These are phyloP conservation scores for Podila clonocystis DNA, from an alignment of 192 early-diverging fungal genomes.

Conservation along the genomic window DNA sequence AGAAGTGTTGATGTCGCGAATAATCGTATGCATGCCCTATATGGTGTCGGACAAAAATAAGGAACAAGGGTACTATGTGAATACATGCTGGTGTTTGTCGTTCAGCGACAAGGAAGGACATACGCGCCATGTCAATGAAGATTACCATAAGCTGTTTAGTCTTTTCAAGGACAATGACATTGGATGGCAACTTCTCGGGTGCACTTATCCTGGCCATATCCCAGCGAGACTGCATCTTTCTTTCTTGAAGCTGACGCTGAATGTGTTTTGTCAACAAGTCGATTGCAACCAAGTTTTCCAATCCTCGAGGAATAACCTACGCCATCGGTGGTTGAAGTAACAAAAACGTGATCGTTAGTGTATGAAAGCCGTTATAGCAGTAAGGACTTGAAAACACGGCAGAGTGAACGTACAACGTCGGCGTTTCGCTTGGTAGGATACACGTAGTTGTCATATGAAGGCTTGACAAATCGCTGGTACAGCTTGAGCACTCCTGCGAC, in stretches of 20 bases:
- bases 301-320: constrained; percentile 89
- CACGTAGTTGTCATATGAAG: constrained; percentile 91
- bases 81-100: not conserved
- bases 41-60: not conserved
- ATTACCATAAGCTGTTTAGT: constrained; percentile 66
- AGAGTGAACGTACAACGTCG: constrained; percentile 70
- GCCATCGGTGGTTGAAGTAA: constrained; percentile 5
- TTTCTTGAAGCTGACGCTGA: constrained; percentile 82
- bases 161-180: constrained; percentile 58
- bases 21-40: constrained; percentile 84
- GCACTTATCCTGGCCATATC: constrained; percentile 57
- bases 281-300: constrained; percentile 92
- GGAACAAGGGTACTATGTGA: not conserved
- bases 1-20: constrained; percentile 74
- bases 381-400: not conserved
- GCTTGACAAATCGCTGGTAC: constrained; percentile 95
- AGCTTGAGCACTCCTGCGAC: constrained; percentile 82
- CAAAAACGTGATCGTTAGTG: not conserved
- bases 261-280: constrained; percentile 93
- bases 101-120: not conserved
- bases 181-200: constrained; percentile 48
- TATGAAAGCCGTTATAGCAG: not conserved
- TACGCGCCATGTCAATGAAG: not conserved
- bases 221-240: constrained; percentile 66
- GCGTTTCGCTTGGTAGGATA: constrained; percentile 93